Evolutionary conservation across 129 eudicot species (phyloP), one percentile per base, ranked within the genome.

Genomic region (Mikania micrantha): DNA sequence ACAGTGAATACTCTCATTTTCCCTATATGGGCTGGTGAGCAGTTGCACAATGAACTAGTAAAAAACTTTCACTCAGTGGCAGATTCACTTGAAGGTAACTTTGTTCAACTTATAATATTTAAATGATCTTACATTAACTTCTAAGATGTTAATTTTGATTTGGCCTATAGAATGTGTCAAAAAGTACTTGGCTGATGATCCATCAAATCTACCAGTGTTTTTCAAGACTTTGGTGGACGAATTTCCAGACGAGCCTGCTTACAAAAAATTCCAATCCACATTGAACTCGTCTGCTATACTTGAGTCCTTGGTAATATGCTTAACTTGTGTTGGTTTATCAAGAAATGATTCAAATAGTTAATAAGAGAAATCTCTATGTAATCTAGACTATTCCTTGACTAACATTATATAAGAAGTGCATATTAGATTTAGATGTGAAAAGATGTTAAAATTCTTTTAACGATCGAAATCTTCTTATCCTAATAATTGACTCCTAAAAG

Each of bases 21-120:
- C 50, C 96, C 96, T 27, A 82, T 90, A 75, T 90, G 91, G 91
- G 91, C 91, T 60, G 96, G 88, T 49, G 95, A 90, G 70, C 86
- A 82, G 59, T 66, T 90, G 66, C 95, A 84, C 72, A 80, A 80
- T 28, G 91, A 86, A 61, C 79, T 87, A 24, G 87, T 84, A 19
- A 66, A 61, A 16, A 76, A 63, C 77, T 84, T 90, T 15, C 50
- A 61, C 28, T 74, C 84, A 1, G 87, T 90, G 9, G 88, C 95
- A 20, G 88, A 86, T 74, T 77, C 87, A 44, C 82, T 90, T 34
- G 81, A 86, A 84, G 96, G 96, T 86, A 83, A 34, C 16, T 57
- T 41, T 65, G 1, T 12, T 28, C 53, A 49, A 5, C n/a, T 61
- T 38, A 28, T 9, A 31, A 7, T 13, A 13, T 4, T 52, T 5